phyloP scores from a whole-genome alignment of 805 yeast species.

The Kodamaea neixiangensis region DNA sequence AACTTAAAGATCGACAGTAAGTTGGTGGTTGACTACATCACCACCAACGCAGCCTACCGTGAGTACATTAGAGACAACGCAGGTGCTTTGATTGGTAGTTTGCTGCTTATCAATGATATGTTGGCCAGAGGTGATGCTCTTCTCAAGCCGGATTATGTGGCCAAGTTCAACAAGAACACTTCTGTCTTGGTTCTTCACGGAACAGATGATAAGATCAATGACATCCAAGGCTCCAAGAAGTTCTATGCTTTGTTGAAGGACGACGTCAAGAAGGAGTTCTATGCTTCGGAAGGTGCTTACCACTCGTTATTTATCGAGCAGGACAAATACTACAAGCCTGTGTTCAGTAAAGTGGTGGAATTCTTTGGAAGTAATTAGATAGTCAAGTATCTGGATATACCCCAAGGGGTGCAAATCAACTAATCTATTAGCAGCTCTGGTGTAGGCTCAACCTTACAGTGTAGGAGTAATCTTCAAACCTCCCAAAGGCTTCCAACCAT shows the following conservation, averaged over 20 bases:
- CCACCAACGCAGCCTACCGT: constrained; percentile 49
- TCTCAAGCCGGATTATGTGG: constrained; percentile 35
- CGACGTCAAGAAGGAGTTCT: constrained; percentile 30
- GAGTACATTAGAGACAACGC: constrained; percentile 44
- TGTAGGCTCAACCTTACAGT: too few relatives aligned
- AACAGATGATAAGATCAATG: constrained; percentile 60
- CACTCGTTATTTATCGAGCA: constrained; percentile 49
- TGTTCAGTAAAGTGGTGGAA: constrained; percentile 37
- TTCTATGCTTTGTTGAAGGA: constrained; percentile 40
- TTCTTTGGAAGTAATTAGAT: constrained; percentile 28
- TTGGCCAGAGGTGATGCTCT: constrained; percentile 60
- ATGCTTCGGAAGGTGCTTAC: constrained; percentile 31
- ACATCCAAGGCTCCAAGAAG: constrained; percentile 45
- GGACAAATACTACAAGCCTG: constrained; percentile 39
- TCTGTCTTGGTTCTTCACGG: constrained; percentile 67
- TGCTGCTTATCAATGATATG: constrained; percentile 65
- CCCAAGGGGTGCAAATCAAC: too few relatives aligned
- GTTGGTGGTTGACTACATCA: constrained; percentile 53
- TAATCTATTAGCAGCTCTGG: too few relatives aligned
- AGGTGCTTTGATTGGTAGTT: constrained; percentile 47
- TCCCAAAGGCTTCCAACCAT: too few relatives aligned
- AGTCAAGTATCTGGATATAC: too few relatives aligned
- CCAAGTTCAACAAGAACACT: constrained; percentile 37
- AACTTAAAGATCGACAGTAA: constrained; percentile 55
- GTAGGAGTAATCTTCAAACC: too few relatives aligned